phyloP scores from a whole-genome alignment of 257 asterid genomes.

The Capsicum rhomboideum region DNA sequence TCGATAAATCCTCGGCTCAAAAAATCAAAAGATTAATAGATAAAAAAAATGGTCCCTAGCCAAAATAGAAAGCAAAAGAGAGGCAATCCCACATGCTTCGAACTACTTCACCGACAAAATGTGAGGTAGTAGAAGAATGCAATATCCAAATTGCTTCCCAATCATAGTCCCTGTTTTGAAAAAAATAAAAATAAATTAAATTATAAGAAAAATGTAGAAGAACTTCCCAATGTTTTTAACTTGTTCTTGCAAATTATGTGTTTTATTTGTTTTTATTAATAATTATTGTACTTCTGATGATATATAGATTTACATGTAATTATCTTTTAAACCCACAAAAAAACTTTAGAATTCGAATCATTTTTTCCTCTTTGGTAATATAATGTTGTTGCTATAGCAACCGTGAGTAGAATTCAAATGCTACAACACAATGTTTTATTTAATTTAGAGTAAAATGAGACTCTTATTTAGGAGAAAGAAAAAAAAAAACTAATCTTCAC shows the following conservation, averaged over 20 bases:
- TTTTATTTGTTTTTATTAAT: not conserved
- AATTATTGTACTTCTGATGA: not conserved
- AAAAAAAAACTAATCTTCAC: not conserved
- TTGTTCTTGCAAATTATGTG: not conserved
- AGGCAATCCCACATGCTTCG: not conserved
- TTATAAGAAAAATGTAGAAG: not conserved
- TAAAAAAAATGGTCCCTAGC: not conserved
- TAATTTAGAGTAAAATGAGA: not conserved
- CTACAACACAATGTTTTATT: not conserved
- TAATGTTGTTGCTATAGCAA: not conserved
- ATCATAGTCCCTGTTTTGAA: not conserved
- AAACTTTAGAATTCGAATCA: not conserved
- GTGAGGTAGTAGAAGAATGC: not conserved
- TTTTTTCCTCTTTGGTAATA: not conserved
- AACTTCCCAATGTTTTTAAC: not conserved
- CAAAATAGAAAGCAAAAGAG: not conserved
- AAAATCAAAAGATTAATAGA: not conserved
- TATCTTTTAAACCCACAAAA: not conserved
- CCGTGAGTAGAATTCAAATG: not conserved
- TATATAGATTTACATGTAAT: not conserved
- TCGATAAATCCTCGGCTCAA: fast-evolving
- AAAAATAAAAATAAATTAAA: not conserved
- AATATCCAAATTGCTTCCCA: not conserved
- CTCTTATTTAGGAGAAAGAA: not conserved
- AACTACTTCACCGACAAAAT: not conserved